Evolutionary conservation across 345 rosid genomes (phyloP).

Genomic region (Trapa incisa): DNA sequence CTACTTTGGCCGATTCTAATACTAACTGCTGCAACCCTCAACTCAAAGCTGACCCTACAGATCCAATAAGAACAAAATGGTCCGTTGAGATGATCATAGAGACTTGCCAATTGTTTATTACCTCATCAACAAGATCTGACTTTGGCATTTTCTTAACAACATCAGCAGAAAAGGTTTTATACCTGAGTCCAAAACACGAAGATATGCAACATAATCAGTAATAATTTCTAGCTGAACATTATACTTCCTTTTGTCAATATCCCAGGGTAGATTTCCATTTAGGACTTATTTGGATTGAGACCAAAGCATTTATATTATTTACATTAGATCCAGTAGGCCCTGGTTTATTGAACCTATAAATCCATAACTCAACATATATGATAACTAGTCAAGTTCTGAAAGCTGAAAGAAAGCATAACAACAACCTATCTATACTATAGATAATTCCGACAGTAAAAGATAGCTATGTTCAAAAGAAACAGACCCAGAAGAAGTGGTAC

Average conservation of each 20-base stretch:
- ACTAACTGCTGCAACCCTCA: not conserved
- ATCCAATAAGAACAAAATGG: not conserved
- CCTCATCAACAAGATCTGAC: constrained; percentile 75
- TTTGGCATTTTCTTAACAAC: constrained; percentile 70
- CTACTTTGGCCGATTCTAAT: not conserved
- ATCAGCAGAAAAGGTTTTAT: constrained; percentile 78
- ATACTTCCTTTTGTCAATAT: not conserved
- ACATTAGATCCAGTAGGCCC: constrained; percentile 1
- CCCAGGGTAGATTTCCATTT: too few relatives aligned
- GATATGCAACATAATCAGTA: not conserved
- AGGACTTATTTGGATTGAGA: not conserved
- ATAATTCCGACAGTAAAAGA: too few relatives aligned
- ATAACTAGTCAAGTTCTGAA: not conserved
- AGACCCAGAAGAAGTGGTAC: constrained; percentile 53
- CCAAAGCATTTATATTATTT: not conserved
- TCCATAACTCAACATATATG: not conserved
- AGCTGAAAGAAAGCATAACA: not conserved
- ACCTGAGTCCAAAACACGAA: constrained; percentile 24
- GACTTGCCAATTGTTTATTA: constrained; percentile 13
- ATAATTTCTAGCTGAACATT: not conserved
- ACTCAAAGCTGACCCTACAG: not conserved
- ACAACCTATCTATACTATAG: too few relatives aligned
- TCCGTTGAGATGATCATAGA: not conserved
- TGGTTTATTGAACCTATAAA: not conserved
- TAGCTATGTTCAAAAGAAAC: not conserved